Base-by-base conservation (phyloP, 2,329 filamentous ascomycete species). In the Aureobasidium pullulans region DNA sequence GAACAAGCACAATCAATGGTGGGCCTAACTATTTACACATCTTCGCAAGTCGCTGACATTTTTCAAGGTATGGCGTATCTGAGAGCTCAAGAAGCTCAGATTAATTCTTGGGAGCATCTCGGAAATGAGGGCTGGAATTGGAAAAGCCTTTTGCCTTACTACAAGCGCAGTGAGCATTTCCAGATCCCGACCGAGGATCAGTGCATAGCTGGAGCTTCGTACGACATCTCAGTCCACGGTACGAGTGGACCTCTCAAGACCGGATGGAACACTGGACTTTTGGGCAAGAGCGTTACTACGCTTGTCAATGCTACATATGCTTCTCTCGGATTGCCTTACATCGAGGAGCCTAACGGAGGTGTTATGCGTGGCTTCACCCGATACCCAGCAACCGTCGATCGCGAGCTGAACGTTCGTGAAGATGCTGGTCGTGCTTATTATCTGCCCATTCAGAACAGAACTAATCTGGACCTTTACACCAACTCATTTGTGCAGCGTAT, bases 391-490 rank as follows among this genome's bases (percentile, higher is more conserved):
- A 80, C 75, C 1, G 58, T 78, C 15, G 69, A 79, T 60, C 61
- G 66, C 1, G 66, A 67, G 1, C 66, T 67, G 15, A 68, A 73
- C 61, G 67, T 75, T 10, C 72, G 77, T 10, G 72, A 75, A 59
- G 77, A 80, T 66, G 75, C 78, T 37, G 77, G 75, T 4, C 68
- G 76, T 15, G 75, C 77, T 4, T 80, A 77, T 62, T 80, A 78
- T 63, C 77, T 70, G 57, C 76, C 77, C 1, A 65, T 75, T 59
- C 67, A 66, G 50, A 61, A 68, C 16, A 68, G 77, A 46, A 49
- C 66, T 2, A 81, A 80, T 62, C 66, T 80, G 1, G 64, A 76
- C 3, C 65, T 79, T 1, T 71, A 78, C 32, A 62, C 74, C 16
- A 76, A 77, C 61, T 75, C 76, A 0, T 68, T 69, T 1, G 77